Evolutionary conservation across 352 stramenopile species (phyloP).

Genomic region (Phytopythium kandeliae): DNA sequence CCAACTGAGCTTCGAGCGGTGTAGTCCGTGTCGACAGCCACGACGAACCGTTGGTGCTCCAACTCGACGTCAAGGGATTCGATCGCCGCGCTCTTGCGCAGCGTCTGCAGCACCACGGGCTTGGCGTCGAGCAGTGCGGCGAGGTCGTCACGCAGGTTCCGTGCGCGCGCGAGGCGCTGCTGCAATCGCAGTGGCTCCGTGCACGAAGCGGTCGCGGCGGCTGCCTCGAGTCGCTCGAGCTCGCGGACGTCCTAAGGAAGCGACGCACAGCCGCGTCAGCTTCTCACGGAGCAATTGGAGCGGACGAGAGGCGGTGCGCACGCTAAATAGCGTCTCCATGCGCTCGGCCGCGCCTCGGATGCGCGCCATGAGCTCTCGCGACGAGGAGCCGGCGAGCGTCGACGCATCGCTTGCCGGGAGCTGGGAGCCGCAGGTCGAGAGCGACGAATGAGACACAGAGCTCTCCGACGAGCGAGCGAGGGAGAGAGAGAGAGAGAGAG

Average conservation of each 20-base stretch:
- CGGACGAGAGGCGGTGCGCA: background rate
- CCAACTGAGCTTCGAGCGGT: no score
- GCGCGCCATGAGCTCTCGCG: slow-evolving; percentile 16
- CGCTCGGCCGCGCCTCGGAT: slow-evolving; percentile 15
- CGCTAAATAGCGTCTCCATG: slow-evolving; percentile 5
- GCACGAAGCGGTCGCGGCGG: slow-evolving; percentile 15
- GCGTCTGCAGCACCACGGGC: slow-evolving; percentile 29
- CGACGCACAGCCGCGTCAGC: background rate
- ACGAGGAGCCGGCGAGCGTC: slow-evolving; percentile 14
- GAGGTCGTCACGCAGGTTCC: slow-evolving; percentile 20
- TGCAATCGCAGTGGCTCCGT: slow-evolving; percentile 25
- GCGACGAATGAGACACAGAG: no score
- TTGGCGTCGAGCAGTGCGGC: slow-evolving; percentile 26
- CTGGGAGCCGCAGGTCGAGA: no score
- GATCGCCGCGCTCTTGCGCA: slow-evolving; percentile 23
- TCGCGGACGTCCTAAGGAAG: slow-evolving; percentile 20
- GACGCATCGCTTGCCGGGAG: no score
- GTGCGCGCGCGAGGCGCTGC: slow-evolving; percentile 11
- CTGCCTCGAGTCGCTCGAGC: slow-evolving; percentile 28
- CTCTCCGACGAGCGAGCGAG: no score
- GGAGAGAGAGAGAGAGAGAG: no score
- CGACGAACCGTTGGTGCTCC: slow-evolving; percentile 29
- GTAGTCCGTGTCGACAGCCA: no score
- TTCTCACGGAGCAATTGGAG: no score
- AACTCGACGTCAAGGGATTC: slow-evolving; percentile 37